phyloP scores from a whole-genome alignment of 805 yeast species.

The Kregervanrija pseudodelftensis region DNA sequence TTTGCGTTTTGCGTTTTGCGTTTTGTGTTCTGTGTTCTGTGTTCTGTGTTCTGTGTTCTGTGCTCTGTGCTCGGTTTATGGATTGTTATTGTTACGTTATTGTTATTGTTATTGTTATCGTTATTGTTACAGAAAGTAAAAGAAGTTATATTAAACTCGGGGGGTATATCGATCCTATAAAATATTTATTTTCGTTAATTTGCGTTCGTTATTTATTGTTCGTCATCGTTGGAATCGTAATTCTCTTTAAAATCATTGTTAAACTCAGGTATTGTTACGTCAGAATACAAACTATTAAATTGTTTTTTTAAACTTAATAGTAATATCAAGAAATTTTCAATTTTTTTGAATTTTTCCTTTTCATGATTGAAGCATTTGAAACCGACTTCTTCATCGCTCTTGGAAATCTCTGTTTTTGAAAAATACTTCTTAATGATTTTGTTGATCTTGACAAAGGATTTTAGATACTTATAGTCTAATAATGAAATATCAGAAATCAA shows the following conservation, averaged over 20 bases:
- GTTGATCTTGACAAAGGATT: slow-evolving; percentile 19
- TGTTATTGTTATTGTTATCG: no score
- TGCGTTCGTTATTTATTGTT: no score
- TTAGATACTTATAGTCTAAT: slow-evolving; percentile 22
- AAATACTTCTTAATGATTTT: slow-evolving; percentile 21
- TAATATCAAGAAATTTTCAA: slow-evolving; percentile 15
- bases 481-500: slow-evolving; percentile 20
- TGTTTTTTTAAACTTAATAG: slow-evolving; percentile 12
- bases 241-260: slow-evolving; percentile 5
- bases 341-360: slow-evolving; percentile 17
- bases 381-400: slow-evolving; percentile 21
- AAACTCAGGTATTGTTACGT: background rate
- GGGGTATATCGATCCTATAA: no score
- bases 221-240: no score
- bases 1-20: no score
- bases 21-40: no score
- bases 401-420: slow-evolving; percentile 16
- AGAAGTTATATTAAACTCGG: no score
- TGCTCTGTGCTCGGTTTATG: no score
- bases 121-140: no score
- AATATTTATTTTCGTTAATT: no score
- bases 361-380: slow-evolving; percentile 17
- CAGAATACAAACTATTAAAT: slow-evolving; percentile 11
- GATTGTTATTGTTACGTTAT: no score
- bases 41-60: no score